Conservation (phyloP, 106 monocot genomes). For the Triglochin maritima region DNA sequence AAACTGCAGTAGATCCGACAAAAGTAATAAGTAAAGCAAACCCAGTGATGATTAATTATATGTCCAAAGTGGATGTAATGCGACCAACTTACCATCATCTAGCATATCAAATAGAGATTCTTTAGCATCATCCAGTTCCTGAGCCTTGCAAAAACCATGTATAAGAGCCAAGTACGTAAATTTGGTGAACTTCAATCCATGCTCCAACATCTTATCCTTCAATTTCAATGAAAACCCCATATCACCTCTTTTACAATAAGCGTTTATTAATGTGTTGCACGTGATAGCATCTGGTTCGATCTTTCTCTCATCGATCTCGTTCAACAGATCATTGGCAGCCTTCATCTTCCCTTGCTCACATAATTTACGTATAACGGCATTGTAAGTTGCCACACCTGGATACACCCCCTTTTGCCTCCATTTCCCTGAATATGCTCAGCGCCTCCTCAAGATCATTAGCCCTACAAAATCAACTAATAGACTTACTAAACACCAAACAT, state of each 20-base stretch:
- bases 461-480: constrained; percentile 1
- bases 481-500: too few relatives aligned
- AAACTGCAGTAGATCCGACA: too few relatives aligned
- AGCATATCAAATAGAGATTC: constrained; percentile 78
- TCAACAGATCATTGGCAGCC: constrained; percentile 66
- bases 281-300: constrained; percentile 79
- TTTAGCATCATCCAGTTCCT: constrained; percentile 67
- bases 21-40: too few relatives aligned
- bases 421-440: constrained; percentile 43
- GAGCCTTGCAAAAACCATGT: constrained; percentile 83
- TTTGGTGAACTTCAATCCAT: constrained; percentile 51
- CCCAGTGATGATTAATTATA: too few relatives aligned
- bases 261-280: constrained; percentile 94
- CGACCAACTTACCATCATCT: constrained; percentile 36
- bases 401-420: constrained; percentile 67
- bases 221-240: constrained; percentile 74
- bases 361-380: constrained; percentile 61
- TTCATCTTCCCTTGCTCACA: constrained; percentile 85
- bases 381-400: constrained; percentile 64
- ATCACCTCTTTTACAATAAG: constrained; percentile 86
- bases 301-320: constrained; percentile 87
- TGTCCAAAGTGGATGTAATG: too few relatives aligned
- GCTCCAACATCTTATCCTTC: constrained; percentile 79
- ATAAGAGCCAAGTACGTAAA: constrained; percentile 87
- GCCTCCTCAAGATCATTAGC: constrained; percentile 65